Conservation (phyloP, 2,329 filamentous ascomycete species). For the Ceratocystis lukuohia region DNA sequence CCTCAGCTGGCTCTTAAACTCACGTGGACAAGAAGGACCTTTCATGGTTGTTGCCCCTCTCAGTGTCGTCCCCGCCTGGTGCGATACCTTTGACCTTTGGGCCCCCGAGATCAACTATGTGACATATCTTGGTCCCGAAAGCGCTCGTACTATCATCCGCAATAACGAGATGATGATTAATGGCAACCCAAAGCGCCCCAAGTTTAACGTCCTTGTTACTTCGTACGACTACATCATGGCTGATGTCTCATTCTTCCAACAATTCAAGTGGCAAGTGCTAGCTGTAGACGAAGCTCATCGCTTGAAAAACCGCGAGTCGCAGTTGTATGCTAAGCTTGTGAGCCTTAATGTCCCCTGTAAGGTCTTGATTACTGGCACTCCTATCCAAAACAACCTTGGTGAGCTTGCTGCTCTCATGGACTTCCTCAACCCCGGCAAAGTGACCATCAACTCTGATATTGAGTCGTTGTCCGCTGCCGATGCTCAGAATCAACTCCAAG, state of each 20-base stretch:
- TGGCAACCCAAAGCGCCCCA: slow-evolving; percentile 74
- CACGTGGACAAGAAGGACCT: slow-evolving; percentile 78
- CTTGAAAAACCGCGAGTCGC: slow-evolving; percentile 89
- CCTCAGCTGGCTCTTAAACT: slow-evolving; percentile 90
- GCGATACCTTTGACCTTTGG: slow-evolving; percentile 94
- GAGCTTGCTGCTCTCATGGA: slow-evolving; percentile 88
- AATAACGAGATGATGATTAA: slow-evolving; percentile 82
- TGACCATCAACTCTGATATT: slow-evolving; percentile 82
- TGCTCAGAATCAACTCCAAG: slow-evolving; percentile 74
- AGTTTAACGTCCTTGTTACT: slow-evolving; percentile 95
- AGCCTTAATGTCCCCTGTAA: slow-evolving; percentile 81
- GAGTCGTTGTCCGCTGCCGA: slow-evolving; percentile 63
- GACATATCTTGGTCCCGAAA: slow-evolving; percentile 83
- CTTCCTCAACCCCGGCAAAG: slow-evolving; percentile 90
- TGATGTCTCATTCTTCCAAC: slow-evolving; percentile 70
- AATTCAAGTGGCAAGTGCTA: slow-evolving; percentile 95
- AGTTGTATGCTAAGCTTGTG: slow-evolving; percentile 73
- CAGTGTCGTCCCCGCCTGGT: slow-evolving; percentile 96
- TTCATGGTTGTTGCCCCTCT: slow-evolving; percentile 95
- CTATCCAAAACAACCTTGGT: slow-evolving; percentile 90
- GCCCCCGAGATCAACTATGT: slow-evolving; percentile 93
- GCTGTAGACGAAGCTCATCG: slow-evolving; percentile 95
- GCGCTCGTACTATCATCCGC: slow-evolving; percentile 72
- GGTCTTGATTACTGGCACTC: slow-evolving; percentile 89
- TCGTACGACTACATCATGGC: slow-evolving; percentile 93